Evolutionary conservation across 768 basidiomycete genomes (phyloP).

Genomic region (Termitomyces titanicus): DNA sequence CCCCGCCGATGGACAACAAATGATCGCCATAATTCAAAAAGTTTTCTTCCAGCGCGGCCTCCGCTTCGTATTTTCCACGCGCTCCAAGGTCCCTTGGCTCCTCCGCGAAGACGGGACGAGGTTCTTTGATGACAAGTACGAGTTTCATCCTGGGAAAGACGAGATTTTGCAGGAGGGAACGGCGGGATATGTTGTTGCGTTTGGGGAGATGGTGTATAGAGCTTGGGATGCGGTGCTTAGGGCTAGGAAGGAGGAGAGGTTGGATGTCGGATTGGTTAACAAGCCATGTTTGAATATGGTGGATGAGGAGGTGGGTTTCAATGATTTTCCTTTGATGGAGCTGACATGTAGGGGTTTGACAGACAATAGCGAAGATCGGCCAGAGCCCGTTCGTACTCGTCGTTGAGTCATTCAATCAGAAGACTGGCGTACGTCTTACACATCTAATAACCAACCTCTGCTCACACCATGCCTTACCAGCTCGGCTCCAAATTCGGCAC

Average conservation of each 20-base stretch:
- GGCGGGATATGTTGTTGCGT: slow-evolving; percentile 80
- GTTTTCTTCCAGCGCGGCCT: slow-evolving; percentile 84
- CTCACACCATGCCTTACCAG: slow-evolving; percentile 20
- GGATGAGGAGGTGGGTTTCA: slow-evolving; percentile 61
- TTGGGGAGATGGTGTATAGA: slow-evolving; percentile 85
- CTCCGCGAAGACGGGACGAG: slow-evolving; percentile 67
- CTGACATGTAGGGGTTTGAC: not conserved
- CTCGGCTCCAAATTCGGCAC: slow-evolving; percentile 84
- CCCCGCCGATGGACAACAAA: slow-evolving; percentile 81
- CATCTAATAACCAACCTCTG: slow-evolving; percentile 1
- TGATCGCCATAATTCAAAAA: slow-evolving; percentile 68
- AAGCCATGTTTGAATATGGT: slow-evolving; percentile 81
- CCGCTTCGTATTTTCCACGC: slow-evolving; percentile 86
- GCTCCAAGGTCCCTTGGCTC: slow-evolving; percentile 86
- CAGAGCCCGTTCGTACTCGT: slow-evolving; percentile 75
- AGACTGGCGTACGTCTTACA: slow-evolving; percentile 59
- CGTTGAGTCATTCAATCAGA: slow-evolving; percentile 84
- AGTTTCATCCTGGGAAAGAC: slow-evolving; percentile 83
- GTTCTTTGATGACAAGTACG: slow-evolving; percentile 43
- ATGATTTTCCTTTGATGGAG: not conserved
- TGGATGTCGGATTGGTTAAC: slow-evolving; percentile 85
- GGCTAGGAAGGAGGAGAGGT: slow-evolving; percentile 62
- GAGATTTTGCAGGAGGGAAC: slow-evolving; percentile 76
- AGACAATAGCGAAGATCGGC: slow-evolving; percentile 71
- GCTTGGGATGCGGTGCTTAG: slow-evolving; percentile 80